phyloP scores from a whole-genome alignment of 345 rosid species.

The Aquilaria yunnanensis region DNA sequence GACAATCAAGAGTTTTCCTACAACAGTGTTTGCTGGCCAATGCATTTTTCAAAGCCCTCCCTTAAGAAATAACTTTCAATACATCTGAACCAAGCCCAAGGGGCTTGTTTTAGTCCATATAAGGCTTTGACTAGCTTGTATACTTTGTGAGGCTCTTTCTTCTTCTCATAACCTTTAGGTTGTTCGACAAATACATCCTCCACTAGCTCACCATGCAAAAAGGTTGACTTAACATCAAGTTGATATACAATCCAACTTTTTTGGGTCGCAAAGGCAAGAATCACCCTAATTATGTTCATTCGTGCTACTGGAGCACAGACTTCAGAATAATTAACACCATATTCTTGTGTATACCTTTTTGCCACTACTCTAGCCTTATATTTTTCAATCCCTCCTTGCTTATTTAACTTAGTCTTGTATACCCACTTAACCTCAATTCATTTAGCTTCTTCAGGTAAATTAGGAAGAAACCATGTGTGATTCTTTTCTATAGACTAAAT shows the following conservation, averaged over 20 bases:
- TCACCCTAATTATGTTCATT: too few relatives aligned
- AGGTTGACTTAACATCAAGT: background rate
- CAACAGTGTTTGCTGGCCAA: background rate
- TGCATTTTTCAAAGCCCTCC: background rate
- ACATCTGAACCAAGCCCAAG: too few relatives aligned
- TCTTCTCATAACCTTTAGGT: background rate
- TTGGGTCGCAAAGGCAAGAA: too few relatives aligned
- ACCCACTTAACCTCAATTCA: background rate
- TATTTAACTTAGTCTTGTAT: background rate
- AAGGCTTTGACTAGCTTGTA: background rate
- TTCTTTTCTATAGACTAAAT: background rate
- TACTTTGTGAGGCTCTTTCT: background rate
- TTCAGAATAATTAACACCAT: too few relatives aligned
- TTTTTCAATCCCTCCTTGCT: background rate
- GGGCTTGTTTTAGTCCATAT: background rate
- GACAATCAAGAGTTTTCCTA: background rate
- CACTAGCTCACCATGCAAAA: background rate
- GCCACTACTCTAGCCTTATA: background rate
- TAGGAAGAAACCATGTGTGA: too few relatives aligned
- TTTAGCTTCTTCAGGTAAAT: too few relatives aligned
- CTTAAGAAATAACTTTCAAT: background rate
- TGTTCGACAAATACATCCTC: background rate
- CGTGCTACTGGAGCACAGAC: too few relatives aligned
- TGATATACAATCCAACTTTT: background rate
- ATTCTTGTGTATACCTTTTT: too few relatives aligned